Evolutionary conservation across 2,329 filamentous ascomycete species (phyloP).

Genomic region (Alternaria solani): DNA sequence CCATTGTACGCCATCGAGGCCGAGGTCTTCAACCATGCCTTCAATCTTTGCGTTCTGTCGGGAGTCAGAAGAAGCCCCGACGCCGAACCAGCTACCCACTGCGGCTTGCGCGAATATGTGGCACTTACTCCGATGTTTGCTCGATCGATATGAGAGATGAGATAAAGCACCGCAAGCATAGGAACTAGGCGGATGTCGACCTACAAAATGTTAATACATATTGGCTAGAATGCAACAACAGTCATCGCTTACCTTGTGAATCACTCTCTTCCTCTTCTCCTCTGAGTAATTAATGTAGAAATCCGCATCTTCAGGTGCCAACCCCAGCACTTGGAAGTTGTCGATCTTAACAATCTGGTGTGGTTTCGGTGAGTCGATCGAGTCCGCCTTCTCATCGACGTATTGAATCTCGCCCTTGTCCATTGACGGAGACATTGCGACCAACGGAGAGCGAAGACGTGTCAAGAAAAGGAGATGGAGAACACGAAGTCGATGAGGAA

Average conservation of each 20-base stretch:
- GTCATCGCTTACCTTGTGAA: conserved; percentile 26
- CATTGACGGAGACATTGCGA: conserved; percentile 19
- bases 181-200: conserved; percentile 45
- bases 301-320: conserved; percentile 32
- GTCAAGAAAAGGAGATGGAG: background rate
- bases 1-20: conserved; percentile 52
- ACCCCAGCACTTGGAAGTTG: conserved; percentile 36
- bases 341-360: conserved; percentile 38
- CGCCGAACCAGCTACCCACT: background rate
- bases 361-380: conserved; percentile 23
- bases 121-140: conserved; percentile 65
- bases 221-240: too few species aligned
- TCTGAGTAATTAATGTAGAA: conserved; percentile 41
- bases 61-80: background rate
- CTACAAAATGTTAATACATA: background rate
- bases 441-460: background rate
- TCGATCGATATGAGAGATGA: conserved; percentile 61
- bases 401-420: conserved; percentile 37
- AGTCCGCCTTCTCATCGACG: conserved; percentile 33
- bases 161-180: conserved; percentile 54
- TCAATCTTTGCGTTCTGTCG: conserved; percentile 66
- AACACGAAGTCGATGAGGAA: background rate
- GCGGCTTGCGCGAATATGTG: background rate
- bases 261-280: conserved; percentile 58
- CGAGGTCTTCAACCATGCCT: conserved; percentile 66